phyloP scores from a whole-genome alignment of 2,329 filamentous ascomycete species.

The Fusarium floridanum region DNA sequence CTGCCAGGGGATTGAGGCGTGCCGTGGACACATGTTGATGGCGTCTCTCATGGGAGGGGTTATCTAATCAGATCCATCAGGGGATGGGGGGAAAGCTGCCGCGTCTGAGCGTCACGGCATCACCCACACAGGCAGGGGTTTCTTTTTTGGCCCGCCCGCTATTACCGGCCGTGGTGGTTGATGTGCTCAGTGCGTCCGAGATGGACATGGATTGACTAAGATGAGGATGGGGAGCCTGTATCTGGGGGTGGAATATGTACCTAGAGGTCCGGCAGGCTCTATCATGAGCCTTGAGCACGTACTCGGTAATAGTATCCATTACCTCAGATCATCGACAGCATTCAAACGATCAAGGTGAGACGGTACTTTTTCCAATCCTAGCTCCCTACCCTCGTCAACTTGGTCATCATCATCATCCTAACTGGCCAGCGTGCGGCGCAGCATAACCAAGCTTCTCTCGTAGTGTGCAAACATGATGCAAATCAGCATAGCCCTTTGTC shows the following conservation, averaged over 20 bases:
- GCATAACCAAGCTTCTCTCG: not conserved
- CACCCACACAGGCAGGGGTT: slow-evolving; percentile 19
- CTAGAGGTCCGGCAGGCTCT: not conserved
- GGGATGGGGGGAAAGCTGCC: not conserved
- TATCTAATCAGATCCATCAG: slow-evolving; percentile 48
- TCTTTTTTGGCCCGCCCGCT: slow-evolving; percentile 29
- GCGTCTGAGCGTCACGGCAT: slow-evolving; percentile 12
- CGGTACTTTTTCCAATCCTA: slow-evolving; percentile 16
- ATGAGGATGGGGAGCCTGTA: not conserved
- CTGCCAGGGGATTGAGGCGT: not conserved
- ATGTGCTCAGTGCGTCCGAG: slow-evolving; percentile 31
- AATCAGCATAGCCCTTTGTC: not conserved
- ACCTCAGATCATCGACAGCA: not conserved
- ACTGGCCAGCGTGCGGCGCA: slow-evolving; percentile 5
- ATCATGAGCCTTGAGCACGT: not conserved
- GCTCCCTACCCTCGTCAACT: not conserved
- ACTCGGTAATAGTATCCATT: not conserved
- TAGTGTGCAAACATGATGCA: not conserved
- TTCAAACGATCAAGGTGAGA: not conserved
- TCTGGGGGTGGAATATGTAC: not conserved
- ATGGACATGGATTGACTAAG: slow-evolving; percentile 11
- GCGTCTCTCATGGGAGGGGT: slow-evolving; percentile 14
- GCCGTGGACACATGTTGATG: slow-evolving; percentile 11
- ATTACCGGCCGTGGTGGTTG: slow-evolving; percentile 6
- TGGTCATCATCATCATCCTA: not conserved